phyloP scores from a whole-genome alignment of 805 yeast species.

The Pichia gijzeniarum region DNA sequence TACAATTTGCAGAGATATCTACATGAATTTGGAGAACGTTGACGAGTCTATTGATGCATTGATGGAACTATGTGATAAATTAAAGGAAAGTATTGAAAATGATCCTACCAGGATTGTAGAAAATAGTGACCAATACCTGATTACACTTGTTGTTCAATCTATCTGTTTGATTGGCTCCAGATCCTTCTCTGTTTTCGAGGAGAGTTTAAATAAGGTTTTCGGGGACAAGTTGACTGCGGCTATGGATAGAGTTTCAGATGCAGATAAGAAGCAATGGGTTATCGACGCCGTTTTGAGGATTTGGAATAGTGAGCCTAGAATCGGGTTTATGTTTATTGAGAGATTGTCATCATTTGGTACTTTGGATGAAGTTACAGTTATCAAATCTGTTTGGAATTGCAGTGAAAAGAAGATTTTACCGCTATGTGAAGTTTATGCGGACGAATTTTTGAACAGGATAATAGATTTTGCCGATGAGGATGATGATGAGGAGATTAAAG shows the following conservation, averaged over 20 bases:
- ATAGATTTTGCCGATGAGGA: slow-evolving; percentile 15
- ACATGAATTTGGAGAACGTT: slow-evolving; percentile 29
- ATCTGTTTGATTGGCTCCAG: slow-evolving; percentile 81
- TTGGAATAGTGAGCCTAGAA: slow-evolving; percentile 62
- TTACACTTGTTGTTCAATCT: slow-evolving; percentile 61
- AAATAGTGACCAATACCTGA: slow-evolving; percentile 36
- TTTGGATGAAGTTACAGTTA: slow-evolving; percentile 35
- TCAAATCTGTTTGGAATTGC: slow-evolving; percentile 33
- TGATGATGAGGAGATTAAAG: slow-evolving; percentile 14
- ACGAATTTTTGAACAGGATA: slow-evolving; percentile 32
- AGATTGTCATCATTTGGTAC: slow-evolving; percentile 42
- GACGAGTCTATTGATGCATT: slow-evolving; percentile 25
- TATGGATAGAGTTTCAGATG: slow-evolving; percentile 21
- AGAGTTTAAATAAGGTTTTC: slow-evolving; percentile 34
- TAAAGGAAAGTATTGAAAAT: slow-evolving; percentile 18
- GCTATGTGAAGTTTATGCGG: slow-evolving; percentile 37
- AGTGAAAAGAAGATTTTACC: slow-evolving; percentile 28
- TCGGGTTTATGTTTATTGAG: slow-evolving; percentile 54
- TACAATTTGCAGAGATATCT: slow-evolving; percentile 29
- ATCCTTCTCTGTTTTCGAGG: slow-evolving; percentile 72
- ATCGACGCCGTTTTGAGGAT: slow-evolving; percentile 52
- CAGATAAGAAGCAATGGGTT: slow-evolving; percentile 32
- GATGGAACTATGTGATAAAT: slow-evolving; percentile 20
- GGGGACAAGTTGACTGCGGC: slow-evolving; percentile 23
- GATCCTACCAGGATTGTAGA: slow-evolving; percentile 14